Percentiles rank a stretch among this genome's conserved stretches.
Conservation (phyloP, 2,329 filamentous ascomycete genomes). For the Penicillium fuscoglaucum region DNA sequence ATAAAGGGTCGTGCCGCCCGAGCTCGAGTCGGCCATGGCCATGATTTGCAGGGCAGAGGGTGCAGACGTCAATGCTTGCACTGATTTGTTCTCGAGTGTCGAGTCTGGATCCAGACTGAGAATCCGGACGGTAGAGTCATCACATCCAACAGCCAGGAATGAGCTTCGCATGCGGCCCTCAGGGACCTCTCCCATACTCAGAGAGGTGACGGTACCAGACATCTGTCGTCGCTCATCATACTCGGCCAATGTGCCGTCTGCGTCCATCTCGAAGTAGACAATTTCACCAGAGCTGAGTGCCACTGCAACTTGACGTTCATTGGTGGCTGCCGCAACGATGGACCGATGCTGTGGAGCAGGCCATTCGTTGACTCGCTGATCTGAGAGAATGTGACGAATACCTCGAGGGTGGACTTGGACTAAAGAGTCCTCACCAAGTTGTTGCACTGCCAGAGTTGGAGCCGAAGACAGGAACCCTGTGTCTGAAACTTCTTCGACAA, state of each 20-base stretch:
- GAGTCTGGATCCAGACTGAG: slow-evolving; percentile 86
- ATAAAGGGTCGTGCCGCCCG: slow-evolving; percentile 83
- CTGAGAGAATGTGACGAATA: slow-evolving; percentile 81
- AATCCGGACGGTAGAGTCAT: slow-evolving; percentile 93
- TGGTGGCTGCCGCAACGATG: slow-evolving; percentile 91
- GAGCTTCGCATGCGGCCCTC: slow-evolving; percentile 85
- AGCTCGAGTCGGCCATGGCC: slow-evolving; percentile 91
- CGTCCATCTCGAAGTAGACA: slow-evolving; percentile 96
- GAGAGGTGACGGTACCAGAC: slow-evolving; percentile 89
- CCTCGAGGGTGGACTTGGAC: slow-evolving; percentile 97
- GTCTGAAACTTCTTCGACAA: slow-evolving; percentile 91
- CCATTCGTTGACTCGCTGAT: slow-evolving; percentile 85
- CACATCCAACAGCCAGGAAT: slow-evolving; percentile 93
- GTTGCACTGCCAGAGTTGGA: slow-evolving; percentile 86
- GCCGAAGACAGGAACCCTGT: slow-evolving; percentile 88
- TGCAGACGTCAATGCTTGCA: slow-evolving; percentile 87
- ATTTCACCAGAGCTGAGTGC: slow-evolving; percentile 95
- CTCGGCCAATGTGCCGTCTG: slow-evolving; percentile 84
- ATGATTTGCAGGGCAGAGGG: slow-evolving; percentile 89
- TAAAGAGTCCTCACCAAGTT: slow-evolving; percentile 88
- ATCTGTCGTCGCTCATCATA: slow-evolving; percentile 95
- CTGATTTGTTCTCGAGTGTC: slow-evolving; percentile 87
- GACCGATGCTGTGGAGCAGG: slow-evolving; percentile 88
- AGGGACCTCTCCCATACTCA: slow-evolving; percentile 91
- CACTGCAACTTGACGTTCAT: slow-evolving; percentile 88